Percentiles rank a stretch among this genome's conserved stretches.
Conservation (phyloP, 2,329 filamentous ascomycete species). For the Fusarium zealandicum region DNA sequence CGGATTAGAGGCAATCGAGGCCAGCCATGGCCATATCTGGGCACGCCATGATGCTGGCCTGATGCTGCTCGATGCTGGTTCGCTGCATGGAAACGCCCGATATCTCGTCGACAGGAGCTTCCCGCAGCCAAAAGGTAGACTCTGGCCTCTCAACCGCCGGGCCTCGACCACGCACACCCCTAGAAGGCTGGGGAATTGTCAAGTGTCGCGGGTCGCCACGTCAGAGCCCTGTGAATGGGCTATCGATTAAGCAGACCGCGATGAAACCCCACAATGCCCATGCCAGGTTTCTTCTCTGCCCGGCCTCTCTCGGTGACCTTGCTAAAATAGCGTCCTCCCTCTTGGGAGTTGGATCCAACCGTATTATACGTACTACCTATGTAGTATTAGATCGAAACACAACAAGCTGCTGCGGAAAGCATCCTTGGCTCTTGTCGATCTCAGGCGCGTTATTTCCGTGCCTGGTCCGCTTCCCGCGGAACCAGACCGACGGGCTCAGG, state of each 20-base stretch:
- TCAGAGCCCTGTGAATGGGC: slow-evolving; percentile 27
- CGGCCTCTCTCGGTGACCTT: too few species aligned
- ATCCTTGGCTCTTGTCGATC: slow-evolving; percentile 36
- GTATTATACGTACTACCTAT: too few species aligned
- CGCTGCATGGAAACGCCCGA: slow-evolving; percentile 17
- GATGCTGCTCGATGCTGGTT: slow-evolving; percentile 33
- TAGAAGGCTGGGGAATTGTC: too few species aligned
- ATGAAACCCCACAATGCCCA: slow-evolving; percentile 10
- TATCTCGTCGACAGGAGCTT: slow-evolving; percentile 29
- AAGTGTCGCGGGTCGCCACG: slow-evolving; percentile 21
- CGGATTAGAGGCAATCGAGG: slow-evolving; percentile 32
- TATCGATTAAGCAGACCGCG: too few species aligned
- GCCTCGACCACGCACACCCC: too few species aligned
- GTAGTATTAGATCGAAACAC: background rate
- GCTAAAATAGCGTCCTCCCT: background rate
- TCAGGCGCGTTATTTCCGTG: slow-evolving; percentile 9
- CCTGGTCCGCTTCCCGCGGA: background rate
- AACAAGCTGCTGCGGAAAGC: slow-evolving; percentile 5
- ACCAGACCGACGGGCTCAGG: slow-evolving; percentile 21
- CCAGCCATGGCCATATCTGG: slow-evolving; percentile 37
- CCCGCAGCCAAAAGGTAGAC: slow-evolving; percentile 26
- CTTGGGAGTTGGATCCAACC: too few species aligned
- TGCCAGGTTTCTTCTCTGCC: too few species aligned
- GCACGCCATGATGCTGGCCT: slow-evolving; percentile 26
- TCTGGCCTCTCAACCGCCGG: background rate